Conservation (phyloP, 208 protist genomes). For the Leptomonas seymouri region DNA sequence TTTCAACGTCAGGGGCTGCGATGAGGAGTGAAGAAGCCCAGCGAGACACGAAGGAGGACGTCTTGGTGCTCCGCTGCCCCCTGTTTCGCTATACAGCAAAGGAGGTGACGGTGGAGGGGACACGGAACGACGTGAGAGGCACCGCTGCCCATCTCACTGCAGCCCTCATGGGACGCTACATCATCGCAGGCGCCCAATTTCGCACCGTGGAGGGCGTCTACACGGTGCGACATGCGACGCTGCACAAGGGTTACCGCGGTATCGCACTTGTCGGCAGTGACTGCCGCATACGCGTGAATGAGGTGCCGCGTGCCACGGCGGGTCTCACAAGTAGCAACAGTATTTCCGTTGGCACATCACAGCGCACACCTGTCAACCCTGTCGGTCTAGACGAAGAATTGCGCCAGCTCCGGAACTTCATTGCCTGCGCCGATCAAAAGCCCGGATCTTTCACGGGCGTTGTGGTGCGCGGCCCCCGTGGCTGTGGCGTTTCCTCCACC, state of each 20-base stretch:
- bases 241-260: slow-evolving; percentile 56
- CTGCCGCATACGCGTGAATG: slow-evolving; percentile 67
- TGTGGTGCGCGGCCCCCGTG: slow-evolving; percentile 46
- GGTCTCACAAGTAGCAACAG: too few species aligned
- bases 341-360: not conserved
- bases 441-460: slow-evolving; percentile 44
- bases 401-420: slow-evolving; percentile 27
- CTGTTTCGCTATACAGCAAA: slow-evolving; percentile 25
- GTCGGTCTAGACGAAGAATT: slow-evolving; percentile 47
- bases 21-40: not conserved
- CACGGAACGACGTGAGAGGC: slow-evolving; percentile 17
- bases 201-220: slow-evolving; percentile 46
- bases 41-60: not conserved
- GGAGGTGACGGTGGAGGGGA: slow-evolving; percentile 27
- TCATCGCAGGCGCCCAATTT: slow-evolving; percentile 47
- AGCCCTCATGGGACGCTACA: slow-evolving; percentile 50
- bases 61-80: slow-evolving; percentile 29
- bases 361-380: not conserved
- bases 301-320: not conserved
- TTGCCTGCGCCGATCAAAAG: slow-evolving; percentile 28
- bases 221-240: slow-evolving; percentile 45
- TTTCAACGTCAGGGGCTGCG: not conserved
- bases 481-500: slow-evolving; percentile 53
- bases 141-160: slow-evolving; percentile 48
- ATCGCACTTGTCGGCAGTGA: slow-evolving; percentile 49